phyloP scores from a whole-genome alignment of 768 basidiomycete species.

The Suillus hirtellus region DNA sequence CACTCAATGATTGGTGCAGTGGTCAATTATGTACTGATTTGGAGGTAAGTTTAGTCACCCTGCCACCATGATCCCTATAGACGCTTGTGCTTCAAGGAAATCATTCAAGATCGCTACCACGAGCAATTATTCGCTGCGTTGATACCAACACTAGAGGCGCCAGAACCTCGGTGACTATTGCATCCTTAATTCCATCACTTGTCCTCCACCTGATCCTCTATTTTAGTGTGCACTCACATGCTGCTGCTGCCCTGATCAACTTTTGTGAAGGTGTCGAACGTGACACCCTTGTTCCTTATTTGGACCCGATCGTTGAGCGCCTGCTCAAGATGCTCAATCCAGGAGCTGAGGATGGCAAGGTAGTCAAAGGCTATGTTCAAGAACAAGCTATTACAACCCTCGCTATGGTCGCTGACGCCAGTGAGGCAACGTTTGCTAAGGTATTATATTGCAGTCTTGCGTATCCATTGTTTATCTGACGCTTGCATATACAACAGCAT shows the following conservation, averaged over 20 bases:
- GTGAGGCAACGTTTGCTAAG: conserved; percentile 76
- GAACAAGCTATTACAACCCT: conserved; percentile 87
- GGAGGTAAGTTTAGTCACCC: conserved; percentile 49
- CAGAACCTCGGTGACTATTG: conserved; percentile 60
- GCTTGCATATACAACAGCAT: conserved; percentile 45
- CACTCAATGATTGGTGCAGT: conserved; percentile 36
- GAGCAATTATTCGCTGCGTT: conserved; percentile 67
- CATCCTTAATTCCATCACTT: neutral
- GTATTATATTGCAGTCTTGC: conserved; percentile 34
- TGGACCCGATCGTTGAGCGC: conserved; percentile 77
- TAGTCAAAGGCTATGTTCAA: conserved; percentile 65
- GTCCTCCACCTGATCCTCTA: conserved; percentile 6
- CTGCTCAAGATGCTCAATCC: conserved; percentile 60
- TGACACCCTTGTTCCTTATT: conserved; percentile 70
- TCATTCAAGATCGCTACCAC: conserved; percentile 74
- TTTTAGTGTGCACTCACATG: conserved; percentile 79
- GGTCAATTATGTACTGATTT: conserved; percentile 90
- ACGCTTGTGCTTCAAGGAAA: conserved; percentile 47
- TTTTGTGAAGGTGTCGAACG: conserved; percentile 86
- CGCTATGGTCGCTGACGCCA: conserved; percentile 88
- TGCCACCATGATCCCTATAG: neutral
- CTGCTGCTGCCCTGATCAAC: conserved; percentile 86
- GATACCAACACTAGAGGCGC: conserved; percentile 72
- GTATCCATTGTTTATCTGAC: conserved; percentile 2
- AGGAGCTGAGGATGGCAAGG: conserved; percentile 40